Percentiles rank a stretch among this genome's conserved stretches.
Conservation (phyloP, 306 rosid species). For the Ziziphus jujuba region DNA sequence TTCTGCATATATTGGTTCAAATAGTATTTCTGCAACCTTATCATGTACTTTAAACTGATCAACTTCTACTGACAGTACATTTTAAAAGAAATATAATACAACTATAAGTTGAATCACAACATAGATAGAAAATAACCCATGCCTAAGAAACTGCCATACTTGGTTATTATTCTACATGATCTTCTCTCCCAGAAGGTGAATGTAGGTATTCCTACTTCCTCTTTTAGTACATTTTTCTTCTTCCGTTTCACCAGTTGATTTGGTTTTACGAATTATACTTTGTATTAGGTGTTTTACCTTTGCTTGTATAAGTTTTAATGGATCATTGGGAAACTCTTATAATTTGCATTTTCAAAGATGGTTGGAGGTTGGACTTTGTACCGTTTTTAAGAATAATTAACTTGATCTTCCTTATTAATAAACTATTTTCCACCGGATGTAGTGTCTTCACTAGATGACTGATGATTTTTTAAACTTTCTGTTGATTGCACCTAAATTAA, state of each 20-base stretch:
- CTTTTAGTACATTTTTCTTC: neutral
- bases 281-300: neutral
- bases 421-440: conserved; percentile 1
- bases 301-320: conserved; percentile 1
- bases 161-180: neutral
- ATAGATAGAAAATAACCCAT: neutral
- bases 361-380: neutral
- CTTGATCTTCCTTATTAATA: conserved; percentile 16
- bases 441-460: conserved; percentile 1
- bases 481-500: conserved; percentile 27
- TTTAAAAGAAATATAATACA: neutral
- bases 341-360: neutral
- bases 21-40: neutral
- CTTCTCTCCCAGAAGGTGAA: too few relatives aligned
- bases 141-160: neutral
- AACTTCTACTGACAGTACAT: neutral
- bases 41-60: neutral
- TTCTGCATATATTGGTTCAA: neutral
- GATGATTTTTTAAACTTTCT: neutral
- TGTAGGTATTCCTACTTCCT: neutral
- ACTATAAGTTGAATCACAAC: neutral
- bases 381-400: neutral
- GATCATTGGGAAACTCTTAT: neutral
- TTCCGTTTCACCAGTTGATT: neutral
- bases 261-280: neutral